Conservation (phyloP, 1,284 basidiomycete species). For the Lignosus rhinocerotis region DNA sequence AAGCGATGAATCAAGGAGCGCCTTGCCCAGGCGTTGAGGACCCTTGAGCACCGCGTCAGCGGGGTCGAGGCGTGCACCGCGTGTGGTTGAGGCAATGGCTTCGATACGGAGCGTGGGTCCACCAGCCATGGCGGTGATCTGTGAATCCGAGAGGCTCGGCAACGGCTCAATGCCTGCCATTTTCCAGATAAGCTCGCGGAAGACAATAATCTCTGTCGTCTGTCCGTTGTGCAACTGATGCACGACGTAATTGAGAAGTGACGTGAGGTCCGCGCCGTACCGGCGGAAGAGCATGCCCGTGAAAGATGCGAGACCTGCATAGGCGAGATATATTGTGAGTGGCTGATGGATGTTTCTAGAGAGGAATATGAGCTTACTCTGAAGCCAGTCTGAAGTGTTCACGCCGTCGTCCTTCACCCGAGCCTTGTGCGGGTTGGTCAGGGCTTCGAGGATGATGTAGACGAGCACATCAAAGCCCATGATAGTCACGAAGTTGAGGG, state of each 20-base stretch:
- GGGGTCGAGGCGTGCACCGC: constrained; percentile 71
- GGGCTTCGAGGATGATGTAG: constrained; percentile 85
- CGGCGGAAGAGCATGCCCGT: constrained; percentile 90
- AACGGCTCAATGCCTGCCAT: constrained; percentile 95
- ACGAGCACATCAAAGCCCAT: constrained; percentile 95
- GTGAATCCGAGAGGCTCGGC: constrained; percentile 84
- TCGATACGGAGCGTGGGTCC: constrained; percentile 88
- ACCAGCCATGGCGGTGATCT: constrained; percentile 88
- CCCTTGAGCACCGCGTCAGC: constrained; percentile 60
- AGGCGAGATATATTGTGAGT: constrained; percentile 5
- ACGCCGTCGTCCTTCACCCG: constrained; percentile 93
- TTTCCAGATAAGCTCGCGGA: constrained; percentile 91
- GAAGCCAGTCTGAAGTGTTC: constrained; percentile 90
- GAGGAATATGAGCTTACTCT: constrained; percentile 60
- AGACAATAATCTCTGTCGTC: constrained; percentile 87
- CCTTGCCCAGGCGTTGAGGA: constrained; percentile 68
- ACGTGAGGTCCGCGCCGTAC: constrained; percentile 82
- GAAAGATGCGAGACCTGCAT: constrained; percentile 86
- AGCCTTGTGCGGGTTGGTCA: constrained; percentile 84
- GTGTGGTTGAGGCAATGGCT: constrained; percentile 70
- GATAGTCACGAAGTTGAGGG: constrained; percentile 85
- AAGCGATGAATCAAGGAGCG: constrained; percentile 70
- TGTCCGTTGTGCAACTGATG: constrained; percentile 87
- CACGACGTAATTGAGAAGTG: constrained; percentile 87
- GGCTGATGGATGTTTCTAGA: constrained; percentile 14